Evolutionary conservation across 2,329 filamentous ascomycete genomes (phyloP), one percentile per base, ranked within the genome.

Genomic region (Fusarium poae): DNA sequence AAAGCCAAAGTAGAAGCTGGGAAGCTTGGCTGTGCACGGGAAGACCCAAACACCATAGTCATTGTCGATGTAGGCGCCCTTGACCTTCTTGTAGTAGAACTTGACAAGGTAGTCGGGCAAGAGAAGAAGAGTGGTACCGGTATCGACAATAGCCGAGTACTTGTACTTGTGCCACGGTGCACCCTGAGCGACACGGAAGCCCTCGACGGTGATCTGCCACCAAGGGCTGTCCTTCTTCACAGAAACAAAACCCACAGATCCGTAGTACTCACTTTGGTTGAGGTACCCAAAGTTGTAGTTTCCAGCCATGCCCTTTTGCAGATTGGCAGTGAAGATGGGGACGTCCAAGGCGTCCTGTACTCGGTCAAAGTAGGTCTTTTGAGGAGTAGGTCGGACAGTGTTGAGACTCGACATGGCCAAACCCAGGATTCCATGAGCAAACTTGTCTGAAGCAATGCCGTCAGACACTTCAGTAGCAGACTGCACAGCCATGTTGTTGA

Each of bases 111-210:
- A 69, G 57, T 83, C 75, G 27, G 87, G 86, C 20, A 90, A 78
- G 67, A 91, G 82, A 57, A 91, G 78, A 30, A 92, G 86, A 2
- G 89, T 89, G 57, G 90, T 92, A 55, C 90, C 91, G 3, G 90
- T 92, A 79, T 92, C 90, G 73, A 88, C 87, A 76, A 92, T 91
- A 70, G 83, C 85, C 0, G 81, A 80, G 25, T 82, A 81, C 8
- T 86, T 63, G 20, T 73, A 52, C 7, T 60, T 44, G 13, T 61
- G 48, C 56, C 69, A 76, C 0, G 44, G 30, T 5, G 56, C 54
- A 2, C 65, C 65, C 0, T 32, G 45, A 35, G 87, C 89, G 53
- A 90, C 74, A 39, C 80, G 80, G 78, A 88, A 90, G 21, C 85
- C 87, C 25, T 81, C 80, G 13, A 86, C 80, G 21, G 80, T 84